Evolutionary conservation across 2,329 filamentous ascomycete genomes (phyloP).

Genomic region (Cordyceps javanica): DNA sequence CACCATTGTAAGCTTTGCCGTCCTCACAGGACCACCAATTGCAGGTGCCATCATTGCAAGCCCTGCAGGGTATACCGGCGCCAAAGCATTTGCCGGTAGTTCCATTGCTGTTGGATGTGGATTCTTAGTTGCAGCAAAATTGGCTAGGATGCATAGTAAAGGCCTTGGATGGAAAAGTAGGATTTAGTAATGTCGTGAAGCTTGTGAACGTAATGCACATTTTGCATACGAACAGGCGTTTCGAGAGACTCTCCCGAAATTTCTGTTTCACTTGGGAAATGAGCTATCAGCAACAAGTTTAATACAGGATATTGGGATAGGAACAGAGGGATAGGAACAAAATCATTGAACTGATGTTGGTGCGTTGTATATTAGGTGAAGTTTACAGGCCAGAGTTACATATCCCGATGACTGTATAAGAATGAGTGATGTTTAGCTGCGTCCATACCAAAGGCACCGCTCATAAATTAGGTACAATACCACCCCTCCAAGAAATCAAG

Average conservation of each 20-base stretch:
- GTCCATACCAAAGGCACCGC: background rate
- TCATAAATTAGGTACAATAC: conserved; percentile 8
- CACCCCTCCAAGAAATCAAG: conserved; percentile 13
- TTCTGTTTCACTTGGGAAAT: background rate
- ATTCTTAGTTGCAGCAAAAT: conserved; percentile 34
- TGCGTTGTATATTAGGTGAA: background rate
- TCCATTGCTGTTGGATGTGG: conserved; percentile 34
- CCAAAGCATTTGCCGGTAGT: conserved; percentile 42
- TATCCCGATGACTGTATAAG: background rate
- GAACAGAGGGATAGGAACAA: background rate
- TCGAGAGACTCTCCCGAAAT: background rate
- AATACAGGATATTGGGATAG: background rate
- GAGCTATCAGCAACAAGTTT: background rate
- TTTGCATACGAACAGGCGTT: background rate
- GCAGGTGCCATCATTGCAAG: conserved; percentile 42
- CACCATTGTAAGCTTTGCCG: conserved; percentile 47
- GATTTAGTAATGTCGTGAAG: conserved; percentile 21
- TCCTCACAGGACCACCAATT: conserved; percentile 47
- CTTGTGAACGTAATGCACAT: background rate
- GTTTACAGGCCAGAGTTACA: background rate
- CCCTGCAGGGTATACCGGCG: conserved; percentile 37
- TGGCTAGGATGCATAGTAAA: conserved; percentile 31
- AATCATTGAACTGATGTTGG: background rate
- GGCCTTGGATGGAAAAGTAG: conserved; percentile 34
- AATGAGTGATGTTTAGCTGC: background rate